Conservation (phyloP, 495 filamentous ascomycete genomes). For the Cryomyces minteri region DNA sequence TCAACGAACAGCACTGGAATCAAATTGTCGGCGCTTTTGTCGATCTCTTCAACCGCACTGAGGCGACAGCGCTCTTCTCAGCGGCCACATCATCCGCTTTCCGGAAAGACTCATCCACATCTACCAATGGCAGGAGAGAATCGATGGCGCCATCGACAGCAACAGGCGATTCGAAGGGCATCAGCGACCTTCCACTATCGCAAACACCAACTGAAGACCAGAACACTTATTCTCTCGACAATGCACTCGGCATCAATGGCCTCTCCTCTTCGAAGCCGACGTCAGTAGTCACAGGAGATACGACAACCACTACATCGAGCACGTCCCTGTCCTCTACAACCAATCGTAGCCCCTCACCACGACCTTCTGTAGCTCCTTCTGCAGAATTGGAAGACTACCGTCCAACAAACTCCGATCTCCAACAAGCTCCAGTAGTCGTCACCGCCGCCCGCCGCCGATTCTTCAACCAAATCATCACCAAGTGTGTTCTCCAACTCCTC, state of each 20-base stretch:
- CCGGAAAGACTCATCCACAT: constrained; percentile 3
- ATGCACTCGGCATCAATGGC: constrained; percentile 23
- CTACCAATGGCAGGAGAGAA: constrained; percentile 2
- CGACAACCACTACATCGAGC: neutral
- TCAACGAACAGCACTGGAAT: constrained; percentile 69
- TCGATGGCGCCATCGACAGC: constrained; percentile 10
- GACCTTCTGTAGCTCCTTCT: neutral
- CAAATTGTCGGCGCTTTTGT: constrained; percentile 92
- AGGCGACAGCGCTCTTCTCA: constrained; percentile 84
- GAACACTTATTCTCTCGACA: constrained; percentile 1
- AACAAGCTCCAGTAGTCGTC: constrained; percentile 78
- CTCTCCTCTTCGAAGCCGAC: constrained; percentile 4
- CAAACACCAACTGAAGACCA: constrained; percentile 11
- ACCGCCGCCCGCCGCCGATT: constrained; percentile 86
- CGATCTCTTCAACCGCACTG: constrained; percentile 84
- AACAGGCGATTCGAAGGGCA: constrained; percentile 1
- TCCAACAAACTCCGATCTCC: constrained; percentile 41
- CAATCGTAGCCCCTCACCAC: neutral
- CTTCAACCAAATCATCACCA: constrained; percentile 99
- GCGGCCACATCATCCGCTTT: constrained; percentile 42
- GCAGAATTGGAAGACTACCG: constrained; percentile 66
- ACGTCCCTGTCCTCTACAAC: neutral
- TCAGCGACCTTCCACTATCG: constrained; percentile 7
- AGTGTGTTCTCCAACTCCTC: constrained; percentile 88
- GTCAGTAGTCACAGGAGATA: neutral